These are phyloP conservation scores for Cladosporium sp. DNA, from an alignment of 2,329 filamentous ascomycete species.

Conservation along the genomic window DNA sequence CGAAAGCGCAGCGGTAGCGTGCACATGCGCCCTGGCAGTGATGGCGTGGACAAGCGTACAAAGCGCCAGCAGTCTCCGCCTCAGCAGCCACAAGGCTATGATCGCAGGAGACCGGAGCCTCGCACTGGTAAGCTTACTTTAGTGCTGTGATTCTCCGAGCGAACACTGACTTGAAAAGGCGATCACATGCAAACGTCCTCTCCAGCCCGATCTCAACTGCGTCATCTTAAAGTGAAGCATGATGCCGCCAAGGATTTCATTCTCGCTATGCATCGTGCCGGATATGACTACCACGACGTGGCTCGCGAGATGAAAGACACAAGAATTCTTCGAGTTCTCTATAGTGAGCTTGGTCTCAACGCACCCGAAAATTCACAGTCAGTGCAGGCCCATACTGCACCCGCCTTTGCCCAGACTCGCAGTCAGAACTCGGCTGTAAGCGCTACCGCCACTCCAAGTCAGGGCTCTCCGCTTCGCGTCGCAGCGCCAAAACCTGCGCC, in stretches of 20 bases:
- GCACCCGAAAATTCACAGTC: neutral
- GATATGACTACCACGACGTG: slow-evolving; percentile 70
- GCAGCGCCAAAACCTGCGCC: neutral
- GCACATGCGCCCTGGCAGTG: neutral
- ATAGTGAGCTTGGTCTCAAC: slow-evolving; percentile 57
- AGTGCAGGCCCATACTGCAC: neutral
- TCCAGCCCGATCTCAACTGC: slow-evolving; percentile 6
- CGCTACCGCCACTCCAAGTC: neutral
- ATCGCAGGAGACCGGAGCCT: slow-evolving; percentile 4
- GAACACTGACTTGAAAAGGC: neutral
- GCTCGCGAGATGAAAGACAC: slow-evolving; percentile 68
- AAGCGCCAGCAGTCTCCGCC: neutral
- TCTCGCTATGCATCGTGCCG: slow-evolving; percentile 46
- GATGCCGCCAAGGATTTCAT: slow-evolving; percentile 25
- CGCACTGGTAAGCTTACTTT: neutral
- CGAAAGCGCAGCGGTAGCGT: slow-evolving; percentile 18
- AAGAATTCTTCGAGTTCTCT: slow-evolving; percentile 59
- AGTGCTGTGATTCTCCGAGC: neutral
- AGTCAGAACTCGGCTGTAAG: neutral
- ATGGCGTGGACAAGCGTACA: neutral
- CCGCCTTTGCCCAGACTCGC: neutral
- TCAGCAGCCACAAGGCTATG: slow-evolving; percentile 13
- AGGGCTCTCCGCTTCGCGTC: neutral
- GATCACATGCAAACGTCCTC: slow-evolving; percentile 2
- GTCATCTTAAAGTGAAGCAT: slow-evolving; percentile 11